Conservation (phyloP, 441 rosid species). For the Capsella rubella region DNA sequence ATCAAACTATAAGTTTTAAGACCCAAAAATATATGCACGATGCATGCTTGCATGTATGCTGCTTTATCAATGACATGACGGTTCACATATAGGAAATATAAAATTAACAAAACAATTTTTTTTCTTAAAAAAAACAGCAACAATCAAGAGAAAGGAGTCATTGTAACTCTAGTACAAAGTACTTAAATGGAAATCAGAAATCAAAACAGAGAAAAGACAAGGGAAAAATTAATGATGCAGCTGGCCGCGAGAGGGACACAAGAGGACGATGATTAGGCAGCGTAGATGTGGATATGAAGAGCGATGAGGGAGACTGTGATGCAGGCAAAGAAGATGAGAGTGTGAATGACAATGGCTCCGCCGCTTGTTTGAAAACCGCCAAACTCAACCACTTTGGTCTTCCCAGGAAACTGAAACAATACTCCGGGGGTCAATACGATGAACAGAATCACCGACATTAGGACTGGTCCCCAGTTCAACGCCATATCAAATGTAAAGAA, state of each 20-base stretch:
- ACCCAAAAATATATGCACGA: background rate
- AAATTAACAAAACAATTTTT: background rate
- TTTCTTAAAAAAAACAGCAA: background rate
- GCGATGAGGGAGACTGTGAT: constrained; percentile 71
- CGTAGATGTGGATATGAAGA: constrained; percentile 61
- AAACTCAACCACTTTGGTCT: constrained; percentile 62
- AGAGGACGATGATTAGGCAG: constrained; percentile 42
- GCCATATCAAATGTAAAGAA: constrained; percentile 31
- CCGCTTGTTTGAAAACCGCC: constrained; percentile 70
- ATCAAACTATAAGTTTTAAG: background rate
- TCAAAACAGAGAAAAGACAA: constrained; percentile 9
- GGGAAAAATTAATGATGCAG: constrained; percentile 6
- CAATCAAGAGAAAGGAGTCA: background rate
- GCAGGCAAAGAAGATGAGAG: constrained; percentile 71
- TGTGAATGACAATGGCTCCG: constrained; percentile 65
- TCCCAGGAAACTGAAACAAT: constrained; percentile 75
- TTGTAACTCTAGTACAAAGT: background rate
- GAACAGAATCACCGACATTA: constrained; percentile 63
- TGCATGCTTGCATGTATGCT: background rate
- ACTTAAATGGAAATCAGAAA: constrained; percentile 15
- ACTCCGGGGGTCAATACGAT: constrained; percentile 72
- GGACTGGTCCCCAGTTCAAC: constrained; percentile 74
- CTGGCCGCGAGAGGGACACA: background rate
- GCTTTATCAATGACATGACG: background rate
- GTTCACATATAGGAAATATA: constrained; percentile 6